phyloP scores from a whole-genome alignment of 805 yeast species.

The Candida insectorum region DNA sequence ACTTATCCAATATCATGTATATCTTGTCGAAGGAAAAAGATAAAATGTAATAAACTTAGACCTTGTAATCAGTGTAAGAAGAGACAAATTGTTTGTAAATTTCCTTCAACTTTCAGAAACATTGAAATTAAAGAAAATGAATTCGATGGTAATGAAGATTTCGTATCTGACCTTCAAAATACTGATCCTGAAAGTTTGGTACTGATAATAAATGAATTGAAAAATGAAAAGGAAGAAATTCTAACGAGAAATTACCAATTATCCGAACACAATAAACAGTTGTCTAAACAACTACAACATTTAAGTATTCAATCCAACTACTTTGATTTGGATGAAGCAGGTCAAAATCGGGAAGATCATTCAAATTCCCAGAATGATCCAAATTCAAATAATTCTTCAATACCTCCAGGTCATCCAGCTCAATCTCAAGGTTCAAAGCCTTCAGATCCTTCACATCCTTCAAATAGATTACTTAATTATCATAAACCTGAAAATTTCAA shows the following conservation, averaged over 20 bases:
- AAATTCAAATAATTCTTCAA: neutral
- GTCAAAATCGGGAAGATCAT: neutral
- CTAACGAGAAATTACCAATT: conserved; percentile 18
- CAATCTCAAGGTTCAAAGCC: neutral
- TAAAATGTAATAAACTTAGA: conserved; percentile 30
- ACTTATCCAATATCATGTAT: conserved; percentile 32
- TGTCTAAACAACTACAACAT: conserved; percentile 7
- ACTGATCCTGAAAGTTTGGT: conserved; percentile 2
- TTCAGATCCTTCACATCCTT: neutral
- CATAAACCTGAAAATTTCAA: conserved; percentile 4
- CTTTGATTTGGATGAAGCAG: neutral
- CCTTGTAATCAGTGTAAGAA: conserved; percentile 43
- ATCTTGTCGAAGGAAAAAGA: conserved; percentile 33
- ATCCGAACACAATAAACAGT: conserved; percentile 12
- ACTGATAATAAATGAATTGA: conserved; percentile 12
- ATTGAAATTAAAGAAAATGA: conserved; percentile 25
- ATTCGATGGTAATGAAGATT: conserved; percentile 4
- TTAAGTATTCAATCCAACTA: conserved; percentile 8
- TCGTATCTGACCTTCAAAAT: neutral
- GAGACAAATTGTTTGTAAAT: conserved; percentile 38
- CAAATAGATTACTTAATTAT: too few relatives aligned
- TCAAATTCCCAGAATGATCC: neutral
- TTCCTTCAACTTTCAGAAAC: conserved; percentile 46
- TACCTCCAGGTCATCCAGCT: neutral
- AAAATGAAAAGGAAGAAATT: conserved; percentile 18